Evolutionary conservation across 2,329 filamentous ascomycete genomes (phyloP), one percentile per base, ranked within the genome.

Genomic region (Stromatinia cepivora): DNA sequence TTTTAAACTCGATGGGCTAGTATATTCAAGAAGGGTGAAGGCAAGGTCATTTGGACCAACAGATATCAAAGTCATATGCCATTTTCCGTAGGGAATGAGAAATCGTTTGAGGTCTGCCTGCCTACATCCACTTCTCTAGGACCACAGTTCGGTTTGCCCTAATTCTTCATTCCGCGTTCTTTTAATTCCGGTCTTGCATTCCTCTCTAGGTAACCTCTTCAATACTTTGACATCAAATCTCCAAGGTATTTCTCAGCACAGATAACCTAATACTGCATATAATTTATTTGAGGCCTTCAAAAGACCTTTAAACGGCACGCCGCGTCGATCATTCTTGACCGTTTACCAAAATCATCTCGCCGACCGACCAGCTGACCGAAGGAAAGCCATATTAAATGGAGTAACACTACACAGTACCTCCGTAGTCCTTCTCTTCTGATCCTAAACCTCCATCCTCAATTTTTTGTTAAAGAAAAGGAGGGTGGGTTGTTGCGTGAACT

Each of bases 341-440:
- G 11, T 31, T 39, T n/a, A 25, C 56, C 56, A n/a, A 58, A 58
- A 58, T 39, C 56, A 58, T 42, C 56, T 58, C 56, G 56, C 56
- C 36, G 54, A 25, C 22, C 34, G 54, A 57, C 17, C 46, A 42
- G 39, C 39, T 42, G 39, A 42, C 53, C 54, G 11, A 57, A 25
- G 20, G 34, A 39, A 39, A 15, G 54, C 54, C 54, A 31, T 6
- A 15, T 36, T 39, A n/a, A 57, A 36, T 57, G 54, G 31, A 57
- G 53, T 48, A 50, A 8, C 46, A 8, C 46, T 50, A 48, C 17
- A 22, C 20, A 48, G 17, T 48, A 20, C 45, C 8, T 48, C 45
- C 17, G 20, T 17, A 48, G 2, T 48, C 22, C 53, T 17, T 34
- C 13, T 28, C 2, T 25, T 25, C 50, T 53, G 20, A 28, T 13